Evolutionary conservation across 768 basidiomycete species (phyloP), one percentile per base, ranked within the genome.

Genomic region (Mycena epipterygia): DNA sequence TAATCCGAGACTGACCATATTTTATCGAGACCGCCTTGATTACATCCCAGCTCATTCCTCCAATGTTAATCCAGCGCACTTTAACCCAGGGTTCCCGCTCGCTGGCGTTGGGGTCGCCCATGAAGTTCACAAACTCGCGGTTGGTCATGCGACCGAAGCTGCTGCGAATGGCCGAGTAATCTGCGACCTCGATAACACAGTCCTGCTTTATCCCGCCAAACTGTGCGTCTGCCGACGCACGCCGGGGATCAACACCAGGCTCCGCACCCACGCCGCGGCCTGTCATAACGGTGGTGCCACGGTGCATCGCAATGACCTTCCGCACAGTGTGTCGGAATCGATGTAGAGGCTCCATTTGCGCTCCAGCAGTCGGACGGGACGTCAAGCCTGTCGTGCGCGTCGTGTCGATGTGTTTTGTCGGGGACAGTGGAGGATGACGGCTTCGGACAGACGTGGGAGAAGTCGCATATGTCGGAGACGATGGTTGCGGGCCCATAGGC

Each of bases 11-110:
- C 86, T 52, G 67, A 91, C 91, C 85, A 74, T 91, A 92, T 78
- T 87, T 88, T 65, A 93, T 78, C 23, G 90, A 89, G 35, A 93
- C 78, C 0, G 89, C 88, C 74, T 90, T 91, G 73, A 94, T 85
- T 41, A 93, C 90, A 74, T 93, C 91, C 91, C 91, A 93, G 71
- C 88, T 87, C 70, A 88, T 74, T 7, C 92, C 93, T 27, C 87
- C 89, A 70, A 93, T 85, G 72, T 91, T 91, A 60, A 93, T 92
- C 92, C 91, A 94, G 59, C 93, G 81, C 21, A 92, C 92, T 75
- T 88, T 91, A 30, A 87, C 88, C 90, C 90, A 92, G 5, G 86
- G 79, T 70, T 89, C 88, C 64, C 84, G 83, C 64, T 80, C 78
- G 67, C 87, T 84, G 8, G 87, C 86, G 9, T 70, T 77, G 17